Evolutionary conservation across 31 red algal species (phyloP).

Genomic region (Odonthalia washingtoniensis): DNA sequence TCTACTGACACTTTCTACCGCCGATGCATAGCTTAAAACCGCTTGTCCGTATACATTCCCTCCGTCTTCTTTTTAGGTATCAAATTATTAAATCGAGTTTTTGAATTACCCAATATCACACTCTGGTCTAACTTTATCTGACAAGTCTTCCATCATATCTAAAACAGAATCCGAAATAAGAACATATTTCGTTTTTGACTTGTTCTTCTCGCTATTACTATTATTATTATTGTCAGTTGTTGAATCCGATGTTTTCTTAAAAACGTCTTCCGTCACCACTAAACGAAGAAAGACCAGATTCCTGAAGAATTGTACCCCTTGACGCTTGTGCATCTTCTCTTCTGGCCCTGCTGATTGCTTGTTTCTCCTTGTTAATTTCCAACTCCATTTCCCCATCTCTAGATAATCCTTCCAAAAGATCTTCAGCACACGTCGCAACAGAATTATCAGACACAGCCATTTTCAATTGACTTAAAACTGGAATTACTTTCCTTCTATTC

Average conservation of each 20-base stretch:
- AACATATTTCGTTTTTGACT: background rate
- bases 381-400: conserved; percentile 36
- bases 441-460: conserved; percentile 76
- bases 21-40: too few species aligned
- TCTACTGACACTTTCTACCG: too few species aligned
- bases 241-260: background rate
- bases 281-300: conserved; percentile 36
- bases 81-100: too few species aligned
- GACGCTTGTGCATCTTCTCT: conserved; percentile 78
- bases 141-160: conserved; percentile 73
- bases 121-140: conserved; percentile 75
- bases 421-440: conserved; percentile 77
- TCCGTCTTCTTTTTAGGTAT: too few species aligned
- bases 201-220: background rate
- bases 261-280: background rate
- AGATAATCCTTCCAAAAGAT: conserved; percentile 69
- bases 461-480: conserved; percentile 79
- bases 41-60: too few species aligned
- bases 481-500: conserved; percentile 54
- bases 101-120: too few species aligned
- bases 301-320: conserved; percentile 62
- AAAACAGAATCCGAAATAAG: too few species aligned
- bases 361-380: conserved; percentile 60
- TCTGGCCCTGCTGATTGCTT: conserved; percentile 59
- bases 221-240: background rate